Evolutionary conservation across 164 flowering plant species (phyloP).

Genomic region (Annona cherimola): DNA sequence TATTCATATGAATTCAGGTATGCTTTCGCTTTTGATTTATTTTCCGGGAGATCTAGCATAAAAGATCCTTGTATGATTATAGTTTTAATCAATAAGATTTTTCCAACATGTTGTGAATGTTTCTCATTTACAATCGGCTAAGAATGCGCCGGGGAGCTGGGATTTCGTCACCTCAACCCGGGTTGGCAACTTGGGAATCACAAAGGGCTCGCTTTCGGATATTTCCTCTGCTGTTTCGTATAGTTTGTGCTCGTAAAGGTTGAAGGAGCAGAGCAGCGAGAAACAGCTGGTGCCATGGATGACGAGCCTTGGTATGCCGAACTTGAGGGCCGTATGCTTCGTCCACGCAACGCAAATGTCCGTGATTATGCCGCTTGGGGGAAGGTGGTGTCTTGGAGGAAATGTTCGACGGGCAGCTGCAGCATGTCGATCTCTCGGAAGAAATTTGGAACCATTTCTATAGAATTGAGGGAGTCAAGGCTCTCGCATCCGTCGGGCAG

Average conservation of each 20-base stretch:
- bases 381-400: conserved; percentile 21
- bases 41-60: too few species aligned
- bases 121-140: not conserved
- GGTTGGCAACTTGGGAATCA: conserved; percentile 34
- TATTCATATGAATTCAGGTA: too few species aligned
- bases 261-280: conserved; percentile 16
- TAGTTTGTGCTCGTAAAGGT: conserved; percentile 8
- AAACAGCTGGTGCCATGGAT: conserved; percentile 38
- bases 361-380: conserved; percentile 42
- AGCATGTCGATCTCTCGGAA: conserved; percentile 25
- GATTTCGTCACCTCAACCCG: conserved; percentile 25
- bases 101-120: not conserved
- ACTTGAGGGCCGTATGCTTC: conserved; percentile 19
- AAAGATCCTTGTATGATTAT: too few species aligned
- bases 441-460: conserved; percentile 22
- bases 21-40: too few species aligned
- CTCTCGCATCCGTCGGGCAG: conserved; percentile 53
- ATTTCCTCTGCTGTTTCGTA: conserved; percentile 7
- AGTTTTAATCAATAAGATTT: too few species aligned
- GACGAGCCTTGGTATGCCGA: conserved; percentile 39
- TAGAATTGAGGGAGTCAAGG: conserved; percentile 33
- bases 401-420: conserved; percentile 30
- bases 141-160: conserved; percentile 17
- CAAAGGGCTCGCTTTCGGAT: conserved; percentile 27
- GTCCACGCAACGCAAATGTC: conserved; percentile 41